phyloP scores from a whole-genome alignment of 2,329 filamentous ascomycete species.

The Zopfia rhizophila region DNA sequence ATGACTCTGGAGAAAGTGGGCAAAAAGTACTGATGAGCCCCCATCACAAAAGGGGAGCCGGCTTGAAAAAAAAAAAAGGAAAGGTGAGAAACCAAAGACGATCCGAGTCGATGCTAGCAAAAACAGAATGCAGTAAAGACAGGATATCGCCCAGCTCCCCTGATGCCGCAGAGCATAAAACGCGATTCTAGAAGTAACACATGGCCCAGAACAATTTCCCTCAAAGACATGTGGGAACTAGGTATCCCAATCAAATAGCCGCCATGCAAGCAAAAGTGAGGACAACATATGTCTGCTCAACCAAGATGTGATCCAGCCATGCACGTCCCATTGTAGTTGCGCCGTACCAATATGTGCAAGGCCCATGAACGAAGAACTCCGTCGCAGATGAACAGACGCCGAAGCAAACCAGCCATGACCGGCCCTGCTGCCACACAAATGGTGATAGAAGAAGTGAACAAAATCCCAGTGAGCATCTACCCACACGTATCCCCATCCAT shows the following conservation, averaged over 20 bases:
- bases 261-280: constrained; percentile 35
- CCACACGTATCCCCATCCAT: constrained; percentile 18
- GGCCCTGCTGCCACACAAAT: constrained; percentile 20
- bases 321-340: constrained; percentile 37
- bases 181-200: constrained; percentile 37
- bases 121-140: constrained; percentile 42
- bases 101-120: constrained; percentile 35
- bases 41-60: constrained; percentile 19
- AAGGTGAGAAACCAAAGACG: constrained; percentile 8
- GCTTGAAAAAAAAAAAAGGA: constrained; percentile 4
- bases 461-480: constrained; percentile 5
- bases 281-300: constrained; percentile 30
- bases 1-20: constrained; percentile 20
- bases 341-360: constrained; percentile 43
- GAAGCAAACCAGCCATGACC: constrained; percentile 17
- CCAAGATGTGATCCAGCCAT: constrained; percentile 36
- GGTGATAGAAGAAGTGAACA: constrained; percentile 25
- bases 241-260: constrained; percentile 32
- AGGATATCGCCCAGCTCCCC: constrained; percentile 39
- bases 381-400: constrained; percentile 30
- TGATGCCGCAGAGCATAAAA: constrained; percentile 33
- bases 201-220: constrained; percentile 20
- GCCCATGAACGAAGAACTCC: constrained; percentile 34
- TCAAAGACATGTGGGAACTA: constrained; percentile 23
- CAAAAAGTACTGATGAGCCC: constrained; percentile 18